A percentile compares a stretch with the other conserved stretches of the same genome.
Conservation (phyloP, 2,329 filamentous ascomycete genomes). For the Sphaerulina musiva region DNA sequence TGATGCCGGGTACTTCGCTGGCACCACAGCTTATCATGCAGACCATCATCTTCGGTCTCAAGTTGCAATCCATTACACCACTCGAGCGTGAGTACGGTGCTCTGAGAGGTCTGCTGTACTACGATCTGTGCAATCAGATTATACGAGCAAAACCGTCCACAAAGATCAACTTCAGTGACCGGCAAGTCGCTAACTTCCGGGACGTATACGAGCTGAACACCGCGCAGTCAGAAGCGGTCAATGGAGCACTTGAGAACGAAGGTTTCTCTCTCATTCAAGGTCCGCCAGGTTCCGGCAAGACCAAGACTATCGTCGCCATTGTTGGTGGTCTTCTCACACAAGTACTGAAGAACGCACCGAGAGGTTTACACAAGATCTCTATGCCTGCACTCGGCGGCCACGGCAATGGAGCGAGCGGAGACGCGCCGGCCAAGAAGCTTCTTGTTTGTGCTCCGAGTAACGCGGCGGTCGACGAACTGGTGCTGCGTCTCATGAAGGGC, state of each 20-base stretch:
- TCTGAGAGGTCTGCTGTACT: conserved; percentile 83
- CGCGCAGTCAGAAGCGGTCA: conserved; percentile 84
- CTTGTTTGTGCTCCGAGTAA: conserved; percentile 98
- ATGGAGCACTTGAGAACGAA: conserved; percentile 89
- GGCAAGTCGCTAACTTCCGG: conserved; percentile 62
- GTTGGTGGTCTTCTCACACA: conserved; percentile 76
- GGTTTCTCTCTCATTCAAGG: conserved; percentile 95
- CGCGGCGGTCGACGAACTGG: conserved; percentile 91
- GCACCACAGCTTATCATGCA: conserved; percentile 55
- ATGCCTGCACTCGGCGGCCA: conserved; percentile 31
- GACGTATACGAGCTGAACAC: conserved; percentile 76
- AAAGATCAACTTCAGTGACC: conserved; percentile 71
- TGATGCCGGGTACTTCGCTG: conserved; percentile 51
- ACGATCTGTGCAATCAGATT: conserved; percentile 91
- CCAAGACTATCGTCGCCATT: conserved; percentile 95
- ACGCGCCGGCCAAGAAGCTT: conserved; percentile 66
- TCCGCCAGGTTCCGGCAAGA: conserved; percentile 85
- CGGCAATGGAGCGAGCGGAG: conserved; percentile 20
- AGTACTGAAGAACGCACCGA: conserved; percentile 43
- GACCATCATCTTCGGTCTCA: conserved; percentile 64
- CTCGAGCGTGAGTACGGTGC: conserved; percentile 94
- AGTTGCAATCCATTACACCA: conserved; percentile 87
- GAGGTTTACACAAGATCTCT: conserved; percentile 30
- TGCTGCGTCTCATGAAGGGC: conserved; percentile 83
- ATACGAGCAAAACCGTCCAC: conserved; percentile 83